Base-by-base conservation (phyloP, 1,284 basidiomycete species). In the Fomitopsis pinicola region DNA sequence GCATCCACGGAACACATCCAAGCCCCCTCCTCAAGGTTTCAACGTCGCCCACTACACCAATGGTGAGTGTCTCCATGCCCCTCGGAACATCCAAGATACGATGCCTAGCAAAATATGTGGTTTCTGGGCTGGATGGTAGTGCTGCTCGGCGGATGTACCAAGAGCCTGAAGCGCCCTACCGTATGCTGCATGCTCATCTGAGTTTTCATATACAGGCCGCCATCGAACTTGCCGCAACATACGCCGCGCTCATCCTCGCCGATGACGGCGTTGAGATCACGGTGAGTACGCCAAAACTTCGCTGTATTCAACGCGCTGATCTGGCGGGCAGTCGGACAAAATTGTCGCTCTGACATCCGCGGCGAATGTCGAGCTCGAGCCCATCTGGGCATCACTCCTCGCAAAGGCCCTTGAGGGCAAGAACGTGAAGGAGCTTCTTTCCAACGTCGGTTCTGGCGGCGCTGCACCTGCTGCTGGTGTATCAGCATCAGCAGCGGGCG, bases 341-440 rank as follows among this genome's bases (percentile, higher is more conserved):
- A 93, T 98, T 76, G 67, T 84, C 71, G 82, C 94, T 60, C 78
- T 98, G 73, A 94, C 92, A 71, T 76, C 75, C 61, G 95, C 94
- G 60, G 97, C 97, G 62, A 80, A 81, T 66, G 83, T 94, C 64
- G 95, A 98, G 58, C 75, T 98, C 65, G 97, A 99, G 82, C 86
- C 95, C 66, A 99, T 99, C 84, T 99, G 97, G 97, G 95, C 96
- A 64, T 80, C 89, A 55, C 91, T 99, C 71, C 90, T 99, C 73
- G 91, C 97, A 69, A 99, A 98, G 80, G 96, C 97, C 42, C 89
- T 99, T 59, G 96, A 97, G 81, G 96, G 96, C 72, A 98, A 97
- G 86, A 88, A 98, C 79, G 85, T 98, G 73, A 98, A 95, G 81
- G 95, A 97, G 59, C 83, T 99, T 67, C 85, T 98, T 64, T 92